Percentiles rank a stretch among this genome's conserved stretches.
phyloP scores from a whole-genome alignment of 139 green algal genomes.

The Coelastrella sp. region DNA sequence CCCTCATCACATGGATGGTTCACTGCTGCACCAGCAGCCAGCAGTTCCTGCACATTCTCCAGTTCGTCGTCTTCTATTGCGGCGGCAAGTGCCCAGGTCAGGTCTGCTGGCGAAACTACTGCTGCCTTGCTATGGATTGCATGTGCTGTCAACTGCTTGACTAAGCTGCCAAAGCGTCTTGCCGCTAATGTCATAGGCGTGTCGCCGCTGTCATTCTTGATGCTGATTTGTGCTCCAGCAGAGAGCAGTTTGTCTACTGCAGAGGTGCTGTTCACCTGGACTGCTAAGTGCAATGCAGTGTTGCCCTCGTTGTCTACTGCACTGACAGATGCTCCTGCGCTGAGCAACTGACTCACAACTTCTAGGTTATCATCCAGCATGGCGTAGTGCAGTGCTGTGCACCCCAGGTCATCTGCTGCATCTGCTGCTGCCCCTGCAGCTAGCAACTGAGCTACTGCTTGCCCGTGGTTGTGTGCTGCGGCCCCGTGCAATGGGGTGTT shows the following conservation, averaged over 20 bases:
- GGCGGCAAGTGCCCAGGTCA: background rate
- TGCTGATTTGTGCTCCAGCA: background rate
- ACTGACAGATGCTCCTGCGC: background rate
- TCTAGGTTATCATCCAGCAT: background rate
- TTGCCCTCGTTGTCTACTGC: background rate
- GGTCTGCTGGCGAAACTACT: background rate
- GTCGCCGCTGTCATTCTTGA: background rate
- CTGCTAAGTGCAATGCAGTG: background rate
- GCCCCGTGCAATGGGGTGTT: background rate
- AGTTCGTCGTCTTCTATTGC: background rate
- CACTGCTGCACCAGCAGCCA: background rate
- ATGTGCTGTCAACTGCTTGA: background rate
- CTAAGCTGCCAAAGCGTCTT: background rate
- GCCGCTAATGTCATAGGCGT: background rate
- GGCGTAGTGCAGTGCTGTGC: background rate
- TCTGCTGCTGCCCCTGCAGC: background rate
- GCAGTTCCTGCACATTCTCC: background rate
- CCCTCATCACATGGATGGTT: background rate
- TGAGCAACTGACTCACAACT: background rate
- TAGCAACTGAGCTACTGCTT: background rate
- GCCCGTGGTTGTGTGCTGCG: background rate
- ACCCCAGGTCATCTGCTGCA: background rate
- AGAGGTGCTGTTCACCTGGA: background rate
- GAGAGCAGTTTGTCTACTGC: background rate
- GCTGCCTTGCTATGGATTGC: background rate